These are phyloP conservation scores for Suillus occidentalis DNA, from an alignment of 768 basidiomycete species.

Conservation along the genomic window DNA sequence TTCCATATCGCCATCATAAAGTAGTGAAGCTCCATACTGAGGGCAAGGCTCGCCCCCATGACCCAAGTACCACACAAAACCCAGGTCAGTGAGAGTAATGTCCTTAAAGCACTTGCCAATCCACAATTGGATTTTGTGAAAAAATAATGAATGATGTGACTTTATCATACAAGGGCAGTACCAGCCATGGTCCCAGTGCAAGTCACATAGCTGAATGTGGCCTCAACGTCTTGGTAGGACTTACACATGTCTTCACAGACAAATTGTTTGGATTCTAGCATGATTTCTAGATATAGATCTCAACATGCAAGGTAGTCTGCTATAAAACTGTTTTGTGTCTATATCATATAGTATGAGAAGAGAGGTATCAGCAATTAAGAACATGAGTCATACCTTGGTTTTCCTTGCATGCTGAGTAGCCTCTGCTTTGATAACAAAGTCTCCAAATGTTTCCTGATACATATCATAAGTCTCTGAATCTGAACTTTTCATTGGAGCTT, in stretches of 20 bases:
- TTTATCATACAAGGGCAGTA: not conserved
- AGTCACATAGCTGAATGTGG: not conserved
- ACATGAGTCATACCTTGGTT: not conserved
- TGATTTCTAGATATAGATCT: not conserved
- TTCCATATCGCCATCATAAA: not conserved
- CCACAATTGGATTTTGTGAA: slow-evolving; percentile 22
- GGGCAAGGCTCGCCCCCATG: slow-evolving; percentile 22
- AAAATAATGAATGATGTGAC: not conserved
- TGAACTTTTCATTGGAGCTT: not conserved
- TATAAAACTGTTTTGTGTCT: slow-evolving; percentile 9
- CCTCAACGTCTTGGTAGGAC: not conserved
- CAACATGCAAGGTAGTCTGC: slow-evolving; percentile 2
- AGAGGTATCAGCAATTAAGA: no score
- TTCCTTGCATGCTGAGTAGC: not conserved
- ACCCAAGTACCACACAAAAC: slow-evolving; percentile 18
- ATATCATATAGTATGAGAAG: not conserved
- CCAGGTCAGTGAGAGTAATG: slow-evolving; percentile 18
- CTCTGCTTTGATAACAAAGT: not conserved
- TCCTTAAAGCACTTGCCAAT: slow-evolving; percentile 15
- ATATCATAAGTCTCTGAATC: not conserved
- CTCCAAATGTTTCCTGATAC: not conserved
- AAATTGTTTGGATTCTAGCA: slow-evolving; percentile 4
- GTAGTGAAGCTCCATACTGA: not conserved
- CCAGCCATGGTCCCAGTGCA: slow-evolving; percentile 8
- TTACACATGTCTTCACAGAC: not conserved